Percentiles rank a stretch among this genome's conserved stretches.
Conservation (phyloP, 179 eudicot genomes). For the Gypsophila paniculata region DNA sequence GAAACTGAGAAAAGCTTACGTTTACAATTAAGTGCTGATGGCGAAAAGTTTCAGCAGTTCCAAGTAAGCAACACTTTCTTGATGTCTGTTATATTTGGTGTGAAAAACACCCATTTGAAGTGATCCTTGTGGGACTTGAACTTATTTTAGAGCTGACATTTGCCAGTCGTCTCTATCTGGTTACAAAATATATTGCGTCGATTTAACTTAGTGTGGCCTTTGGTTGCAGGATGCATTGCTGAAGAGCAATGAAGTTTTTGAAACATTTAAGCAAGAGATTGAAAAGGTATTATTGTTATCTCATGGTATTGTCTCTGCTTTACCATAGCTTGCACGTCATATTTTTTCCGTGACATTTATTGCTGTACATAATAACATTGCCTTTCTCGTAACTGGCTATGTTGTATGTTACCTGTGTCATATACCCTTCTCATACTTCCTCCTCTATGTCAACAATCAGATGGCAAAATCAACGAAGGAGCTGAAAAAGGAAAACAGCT, state of each 20-base stretch:
- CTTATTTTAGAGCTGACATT: not conserved
- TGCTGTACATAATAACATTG: not conserved
- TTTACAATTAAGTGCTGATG: conserved; percentile 80
- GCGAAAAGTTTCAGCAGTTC: conserved; percentile 93
- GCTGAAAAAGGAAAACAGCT: conserved; percentile 75
- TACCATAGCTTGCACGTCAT: not conserved
- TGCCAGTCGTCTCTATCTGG: conserved; percentile 4
- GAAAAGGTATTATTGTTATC: conserved; percentile 57
- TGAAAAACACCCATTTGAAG: not conserved
- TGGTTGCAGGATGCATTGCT: conserved; percentile 85
- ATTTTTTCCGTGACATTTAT: conserved; percentile 2
- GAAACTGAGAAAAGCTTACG: conserved; percentile 86
- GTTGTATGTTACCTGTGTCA: not conserved
- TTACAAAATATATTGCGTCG: not conserved
- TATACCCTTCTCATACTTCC: conserved; percentile 2
- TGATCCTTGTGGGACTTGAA: not conserved
- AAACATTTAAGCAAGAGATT: conserved; percentile 92
- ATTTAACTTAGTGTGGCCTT: conserved; percentile 5
- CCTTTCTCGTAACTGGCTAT: conserved; percentile 2
- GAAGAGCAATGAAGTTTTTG: conserved; percentile 96
- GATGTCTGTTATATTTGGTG: conserved; percentile 4
- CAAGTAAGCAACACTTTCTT: conserved; percentile 46
- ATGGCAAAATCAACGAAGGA: conserved; percentile 89
- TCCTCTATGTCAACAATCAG: conserved; percentile 30
- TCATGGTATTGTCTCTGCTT: not conserved